Evolutionary conservation across 177 flowering plant species (phyloP).

Genomic region (Vitis hybrid): DNA sequence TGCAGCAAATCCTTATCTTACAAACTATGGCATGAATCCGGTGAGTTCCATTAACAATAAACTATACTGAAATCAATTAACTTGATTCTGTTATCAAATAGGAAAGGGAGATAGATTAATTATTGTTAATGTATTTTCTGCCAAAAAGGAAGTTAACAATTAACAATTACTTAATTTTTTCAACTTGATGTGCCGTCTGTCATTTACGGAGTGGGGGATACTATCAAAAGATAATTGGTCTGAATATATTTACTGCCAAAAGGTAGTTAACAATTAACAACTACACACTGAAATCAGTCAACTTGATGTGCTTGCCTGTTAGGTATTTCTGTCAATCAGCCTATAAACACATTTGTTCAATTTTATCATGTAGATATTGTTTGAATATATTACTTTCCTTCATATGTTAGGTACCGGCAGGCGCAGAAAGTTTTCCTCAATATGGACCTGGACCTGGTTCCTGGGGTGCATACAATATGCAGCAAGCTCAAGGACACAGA

Average conservation of each 20-base stretch:
- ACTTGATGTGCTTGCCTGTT: too few relatives aligned
- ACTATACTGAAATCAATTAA: too few relatives aligned
- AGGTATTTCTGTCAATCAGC: too few relatives aligned
- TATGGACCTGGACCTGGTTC: slow-evolving; percentile 72
- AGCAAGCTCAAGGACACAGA: slow-evolving; percentile 75
- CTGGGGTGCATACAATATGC: slow-evolving; percentile 84
- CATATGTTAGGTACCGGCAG: slow-evolving; percentile 55
- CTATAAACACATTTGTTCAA: background rate
- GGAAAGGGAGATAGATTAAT: too few relatives aligned
- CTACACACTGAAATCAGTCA: too few relatives aligned
- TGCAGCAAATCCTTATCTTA: slow-evolving; percentile 65
- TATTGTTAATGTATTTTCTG: background rate
- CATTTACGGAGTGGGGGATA: too few relatives aligned
- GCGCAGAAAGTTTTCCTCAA: slow-evolving; percentile 60
- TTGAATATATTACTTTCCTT: background rate
- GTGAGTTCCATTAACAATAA: slow-evolving; percentile 32
- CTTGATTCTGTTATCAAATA: too few relatives aligned
- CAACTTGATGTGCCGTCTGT: too few relatives aligned
- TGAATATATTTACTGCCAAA: too few relatives aligned
- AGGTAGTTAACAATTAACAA: too few relatives aligned
- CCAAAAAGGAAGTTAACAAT: background rate
- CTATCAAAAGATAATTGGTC: too few relatives aligned
- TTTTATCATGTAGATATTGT: background rate
- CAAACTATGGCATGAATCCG: slow-evolving; percentile 65
- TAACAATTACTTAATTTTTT: background rate